Base-by-base conservation (phyloP, 2,329 filamentous ascomycete species). In the Gliomastix tumulicola region DNA sequence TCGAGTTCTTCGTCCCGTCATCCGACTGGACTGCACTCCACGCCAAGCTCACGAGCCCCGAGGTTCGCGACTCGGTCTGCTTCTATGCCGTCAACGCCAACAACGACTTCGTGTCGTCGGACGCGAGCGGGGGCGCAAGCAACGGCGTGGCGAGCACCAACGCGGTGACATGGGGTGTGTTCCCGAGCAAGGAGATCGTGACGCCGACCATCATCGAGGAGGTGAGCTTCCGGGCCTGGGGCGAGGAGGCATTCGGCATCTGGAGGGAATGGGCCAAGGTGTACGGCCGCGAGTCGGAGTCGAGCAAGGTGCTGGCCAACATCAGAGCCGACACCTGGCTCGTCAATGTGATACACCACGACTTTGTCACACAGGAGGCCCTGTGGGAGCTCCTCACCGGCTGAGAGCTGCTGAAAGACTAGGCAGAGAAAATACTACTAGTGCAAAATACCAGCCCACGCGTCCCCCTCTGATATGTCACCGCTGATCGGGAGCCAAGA, bases 141-240 rank as follows among this genome's bases (percentile, higher is more conserved):
- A 60, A 19, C 11, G 21, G 33, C 10, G 17, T 15, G 13, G 7
- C 20, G 10, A 25, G 16, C 30, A 90, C 94, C 21, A 96, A 97
- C 53, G 88, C 90, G 0, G 92, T 98, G 3, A 98, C 92, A 0
- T 97, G 90, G 90, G 90, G 90, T 35, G 87, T 88, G 1, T 97
- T 97, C 62, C 84, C 86, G 0, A 88, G 88, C 30, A 96, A 96
- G 63, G 90, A 97, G 60, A 97, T 97, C 54, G 77, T 94, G 40
- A 94, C 89, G 17, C 90, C 90, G 4, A 97, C 90, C 3, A 97
- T 97, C 53, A 94, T 97, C 51, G 90, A 97, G 57, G 86, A 89
- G 48, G 87, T 95, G 35, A 92, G 85, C 56, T 97, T 97, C 71
- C 74, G 80, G 43, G 88, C 89, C 7, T 98, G 92, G 92, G 76